Conservation (phyloP, 2,329 filamentous ascomycete genomes). For the Microsporum ferrugineum region DNA sequence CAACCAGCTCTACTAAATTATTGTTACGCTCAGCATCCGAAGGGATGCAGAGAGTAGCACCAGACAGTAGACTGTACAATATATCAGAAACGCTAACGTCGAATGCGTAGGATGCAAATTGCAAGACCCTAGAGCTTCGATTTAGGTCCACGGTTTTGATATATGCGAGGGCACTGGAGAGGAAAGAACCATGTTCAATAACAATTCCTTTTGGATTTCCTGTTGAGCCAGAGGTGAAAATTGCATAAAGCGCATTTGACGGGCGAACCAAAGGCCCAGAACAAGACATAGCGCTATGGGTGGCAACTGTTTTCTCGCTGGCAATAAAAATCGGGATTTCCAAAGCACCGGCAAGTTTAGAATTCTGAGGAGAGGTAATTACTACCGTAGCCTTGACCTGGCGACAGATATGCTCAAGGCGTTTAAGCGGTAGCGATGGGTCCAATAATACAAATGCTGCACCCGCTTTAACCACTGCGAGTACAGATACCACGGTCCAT, state of each 20-base stretch:
- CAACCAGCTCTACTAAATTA: conserved; percentile 22
- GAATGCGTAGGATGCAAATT: conserved; percentile 79
- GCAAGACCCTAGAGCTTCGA: conserved; percentile 46
- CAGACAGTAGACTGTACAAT: conserved; percentile 37
- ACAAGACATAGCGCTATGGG: not conserved
- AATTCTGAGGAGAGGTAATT: not conserved
- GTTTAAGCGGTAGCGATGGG: conserved; percentile 20
- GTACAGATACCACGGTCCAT: conserved; percentile 21
- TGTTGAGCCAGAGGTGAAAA: conserved; percentile 49
- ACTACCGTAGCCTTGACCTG: conserved; percentile 4
- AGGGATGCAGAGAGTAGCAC: conserved; percentile 36
- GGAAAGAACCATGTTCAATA: conserved; percentile 40
- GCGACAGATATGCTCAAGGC: conserved; percentile 19
- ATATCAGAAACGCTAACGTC: conserved; percentile 86
- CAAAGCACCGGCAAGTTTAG: not conserved
- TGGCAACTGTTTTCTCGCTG: not conserved
- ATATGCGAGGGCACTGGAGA: conserved; percentile 32
- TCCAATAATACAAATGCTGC: conserved; percentile 22
- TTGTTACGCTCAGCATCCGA: conserved; percentile 29
- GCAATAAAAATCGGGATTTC: not conserved
- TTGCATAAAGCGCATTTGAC: conserved; percentile 39
- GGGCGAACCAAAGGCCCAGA: not conserved
- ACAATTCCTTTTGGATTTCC: conserved; percentile 48
- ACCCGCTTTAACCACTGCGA: conserved; percentile 21
- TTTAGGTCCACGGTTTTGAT: conserved; percentile 37